These are phyloP conservation scores for Ogataea parapolymorpha DNA, from an alignment of 805 yeast species.

Conservation along the genomic window DNA sequence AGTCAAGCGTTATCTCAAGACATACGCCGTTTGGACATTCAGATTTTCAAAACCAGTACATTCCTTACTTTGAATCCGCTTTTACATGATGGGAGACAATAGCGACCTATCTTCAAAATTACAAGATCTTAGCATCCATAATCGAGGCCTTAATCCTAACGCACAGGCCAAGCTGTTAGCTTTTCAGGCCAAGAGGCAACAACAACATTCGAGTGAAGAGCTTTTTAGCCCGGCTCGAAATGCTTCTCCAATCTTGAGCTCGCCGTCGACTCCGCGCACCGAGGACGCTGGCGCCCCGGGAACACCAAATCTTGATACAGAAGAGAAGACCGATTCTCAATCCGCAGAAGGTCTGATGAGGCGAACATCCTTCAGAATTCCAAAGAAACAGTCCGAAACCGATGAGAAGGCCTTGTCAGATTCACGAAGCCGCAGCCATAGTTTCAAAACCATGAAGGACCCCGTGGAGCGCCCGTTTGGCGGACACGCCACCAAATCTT, in stretches of 20 bases:
- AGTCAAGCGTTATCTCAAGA: background rate
- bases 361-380: constrained; percentile 27
- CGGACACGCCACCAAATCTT: constrained; percentile 7
- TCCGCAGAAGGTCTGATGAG: constrained; percentile 16
- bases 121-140: constrained; percentile 26
- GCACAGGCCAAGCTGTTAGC: constrained; percentile 85
- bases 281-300: constrained; percentile 15
- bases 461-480: constrained; percentile 8
- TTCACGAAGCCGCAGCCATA: constrained; percentile 18
- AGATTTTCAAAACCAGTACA: background rate
- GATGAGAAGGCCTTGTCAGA: constrained; percentile 40
- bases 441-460: constrained; percentile 7
- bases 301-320: constrained; percentile 17
- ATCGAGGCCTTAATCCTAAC: constrained; percentile 56
- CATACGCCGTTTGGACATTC: background rate
- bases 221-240: constrained; percentile 1
- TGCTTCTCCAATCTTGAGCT: constrained; percentile 9
- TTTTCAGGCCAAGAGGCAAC: constrained; percentile 76
- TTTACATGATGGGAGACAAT: constrained; percentile 8
- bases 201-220: constrained; percentile 14
- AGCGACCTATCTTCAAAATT: constrained; percentile 16
- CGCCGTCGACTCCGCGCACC: constrained; percentile 23
- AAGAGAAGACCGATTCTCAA: constrained; percentile 7
- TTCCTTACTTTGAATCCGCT: constrained; percentile 3
- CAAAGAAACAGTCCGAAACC: constrained; percentile 15